phyloP scores from a whole-genome alignment of 225 moss, liverwort and hornwort species.

The Sphagnum tenellum region DNA sequence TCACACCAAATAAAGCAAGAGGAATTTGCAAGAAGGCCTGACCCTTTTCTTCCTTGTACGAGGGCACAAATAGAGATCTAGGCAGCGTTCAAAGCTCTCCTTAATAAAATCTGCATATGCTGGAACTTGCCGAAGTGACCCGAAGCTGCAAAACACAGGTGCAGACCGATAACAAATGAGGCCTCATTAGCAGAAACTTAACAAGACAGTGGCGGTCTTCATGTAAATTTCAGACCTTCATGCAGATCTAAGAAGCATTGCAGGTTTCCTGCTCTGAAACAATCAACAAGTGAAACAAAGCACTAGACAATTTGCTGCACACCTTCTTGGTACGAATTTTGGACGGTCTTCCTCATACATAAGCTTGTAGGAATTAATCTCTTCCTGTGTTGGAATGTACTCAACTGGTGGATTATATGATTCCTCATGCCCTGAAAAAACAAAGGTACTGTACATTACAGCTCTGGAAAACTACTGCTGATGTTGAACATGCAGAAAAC shows the following conservation, averaged over 20 bases:
- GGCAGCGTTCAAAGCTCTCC: constrained; percentile 93
- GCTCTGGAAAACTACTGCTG: too few species aligned
- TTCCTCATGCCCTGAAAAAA: constrained; percentile 77
- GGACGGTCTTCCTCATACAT: constrained; percentile 99
- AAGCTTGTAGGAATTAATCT: constrained; percentile 76
- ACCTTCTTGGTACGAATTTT: constrained; percentile 83
- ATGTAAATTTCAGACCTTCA: too few species aligned
- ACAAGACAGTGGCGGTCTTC: too few species aligned
- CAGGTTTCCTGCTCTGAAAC: too few species aligned
- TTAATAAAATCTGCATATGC: constrained; percentile 80
- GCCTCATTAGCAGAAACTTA: too few species aligned
- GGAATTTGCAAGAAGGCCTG: constrained; percentile 1
- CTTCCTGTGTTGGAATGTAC: constrained; percentile 81
- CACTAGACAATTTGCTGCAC: not conserved
- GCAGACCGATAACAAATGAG: too few species aligned
- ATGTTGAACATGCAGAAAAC: not conserved
- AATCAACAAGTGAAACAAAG: too few species aligned
- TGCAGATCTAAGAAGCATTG: too few species aligned
- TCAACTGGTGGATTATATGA: constrained; percentile 85
- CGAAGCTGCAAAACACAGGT: constrained; percentile 33
- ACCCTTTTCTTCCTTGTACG: constrained; percentile 90
- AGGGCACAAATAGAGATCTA: constrained; percentile 95
- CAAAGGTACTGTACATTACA: too few species aligned
- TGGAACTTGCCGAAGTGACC: constrained; percentile 80
- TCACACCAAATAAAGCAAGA: not conserved